Evolutionary conservation across 768 basidiomycete species (phyloP), one percentile per base, ranked within the genome.

Genomic region (Mycena kentingensis): DNA sequence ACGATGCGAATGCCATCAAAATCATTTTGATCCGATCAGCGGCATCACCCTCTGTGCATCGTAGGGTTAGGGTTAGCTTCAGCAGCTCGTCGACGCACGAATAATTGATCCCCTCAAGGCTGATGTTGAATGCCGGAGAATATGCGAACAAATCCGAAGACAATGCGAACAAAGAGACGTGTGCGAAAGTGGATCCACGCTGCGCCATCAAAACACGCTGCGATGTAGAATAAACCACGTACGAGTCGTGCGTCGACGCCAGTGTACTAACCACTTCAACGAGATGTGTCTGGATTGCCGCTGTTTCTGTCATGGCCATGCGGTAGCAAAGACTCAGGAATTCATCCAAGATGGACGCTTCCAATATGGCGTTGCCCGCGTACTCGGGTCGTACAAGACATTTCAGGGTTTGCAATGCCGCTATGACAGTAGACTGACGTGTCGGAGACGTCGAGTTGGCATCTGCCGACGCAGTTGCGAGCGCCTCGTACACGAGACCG

Each of bases 401-500:
- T 61, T 87, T 87, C 21, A 98, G 74, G 0, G 92, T 85, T 63
- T 85, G 82, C 11, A 97, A 77, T 3, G 84, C 79, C 6, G 90
- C 82, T 2, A 82, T 67, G 10, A 84, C 73, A 6, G 82, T 72
- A 1, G 73, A 69, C 42, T 77, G 73, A 5, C 78, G 79, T 10
- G 72, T 60, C 11, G 74, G 64, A 5, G 73, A 66, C 0, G 70
- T 58, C 2, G 74, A 67, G 4, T 79, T 77, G 0, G 82, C 74
- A 49, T 90, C 82, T 0, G 84, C 70, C 2, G 87, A 82, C 3
- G 88, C 80, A 0, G 80, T 76, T 0, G 82, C 82, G 6, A 98
- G 73, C 0, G 90, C 85, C 65, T 98, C 96, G 60, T 89, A 99
- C 1, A 96, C 85, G n/a, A 98, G 80, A 11, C 96, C 95, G 65